These are phyloP conservation scores for Fusarium caatingaense DNA, from an alignment of 2,329 filamentous ascomycete species.

Conservation along the genomic window DNA sequence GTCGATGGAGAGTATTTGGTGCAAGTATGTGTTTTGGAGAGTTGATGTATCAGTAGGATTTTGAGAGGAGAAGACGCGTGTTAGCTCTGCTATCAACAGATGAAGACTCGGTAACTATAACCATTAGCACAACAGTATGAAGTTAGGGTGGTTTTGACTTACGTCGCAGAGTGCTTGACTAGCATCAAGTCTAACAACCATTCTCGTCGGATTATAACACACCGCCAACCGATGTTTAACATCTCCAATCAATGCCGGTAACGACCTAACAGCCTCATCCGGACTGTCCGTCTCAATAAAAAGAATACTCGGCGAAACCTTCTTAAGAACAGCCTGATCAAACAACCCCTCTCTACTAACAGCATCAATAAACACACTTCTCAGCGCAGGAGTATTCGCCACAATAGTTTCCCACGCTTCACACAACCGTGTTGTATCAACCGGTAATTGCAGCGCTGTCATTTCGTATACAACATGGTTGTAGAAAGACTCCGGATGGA, in stretches of 20 bases:
- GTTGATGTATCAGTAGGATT: conserved; percentile 44
- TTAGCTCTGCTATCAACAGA: conserved; percentile 60
- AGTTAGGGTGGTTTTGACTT: conserved; percentile 13
- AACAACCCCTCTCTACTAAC: conserved; percentile 61
- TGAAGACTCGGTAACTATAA: conserved; percentile 54
- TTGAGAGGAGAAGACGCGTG: conserved; percentile 57
- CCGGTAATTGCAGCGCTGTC: conserved; percentile 49
- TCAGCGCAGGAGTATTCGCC: conserved; percentile 57
- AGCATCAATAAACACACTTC: conserved; percentile 65
- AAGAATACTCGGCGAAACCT: conserved; percentile 62
- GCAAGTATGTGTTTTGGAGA: conserved; percentile 43
- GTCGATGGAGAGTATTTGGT: conserved; percentile 46
- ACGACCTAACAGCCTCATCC: conserved; percentile 52
- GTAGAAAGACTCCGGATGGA: conserved; percentile 56
- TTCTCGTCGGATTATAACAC: conserved; percentile 57
- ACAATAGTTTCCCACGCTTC: conserved; percentile 63
- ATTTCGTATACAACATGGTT: conserved; percentile 62
- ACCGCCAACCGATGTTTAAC: conserved; percentile 64
- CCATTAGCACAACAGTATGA: not conserved
- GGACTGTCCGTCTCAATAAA: conserved; percentile 60
- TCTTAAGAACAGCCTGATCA: conserved; percentile 61
- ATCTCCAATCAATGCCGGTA: conserved; percentile 57
- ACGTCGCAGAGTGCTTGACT: conserved; percentile 64
- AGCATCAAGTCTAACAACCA: conserved; percentile 62
- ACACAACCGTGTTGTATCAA: conserved; percentile 60